Conservation (phyloP, 179 eudicot species). For the Amaranthus tricolor region DNA sequence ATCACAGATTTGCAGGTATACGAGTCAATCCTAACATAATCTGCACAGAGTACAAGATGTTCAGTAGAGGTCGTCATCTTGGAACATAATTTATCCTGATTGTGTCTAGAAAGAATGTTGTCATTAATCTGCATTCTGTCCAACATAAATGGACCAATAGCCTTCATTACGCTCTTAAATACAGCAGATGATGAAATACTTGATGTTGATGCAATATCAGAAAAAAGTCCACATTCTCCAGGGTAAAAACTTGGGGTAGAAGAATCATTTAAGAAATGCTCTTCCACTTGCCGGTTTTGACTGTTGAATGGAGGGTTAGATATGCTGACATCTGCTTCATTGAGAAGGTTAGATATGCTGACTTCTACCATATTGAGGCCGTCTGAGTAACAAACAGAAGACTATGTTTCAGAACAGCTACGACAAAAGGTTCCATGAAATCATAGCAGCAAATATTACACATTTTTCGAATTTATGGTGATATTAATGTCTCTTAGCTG, state of each 20-base stretch:
- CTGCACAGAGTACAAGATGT: constrained; percentile 17
- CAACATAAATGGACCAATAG: constrained; percentile 13
- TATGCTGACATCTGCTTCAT: constrained; percentile 20
- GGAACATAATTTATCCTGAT: constrained; percentile 23
- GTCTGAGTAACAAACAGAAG: constrained; percentile 13
- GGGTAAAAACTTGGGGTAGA: constrained; percentile 29
- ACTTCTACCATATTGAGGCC: constrained; percentile 15
- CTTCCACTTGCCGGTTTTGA: constrained; percentile 29
- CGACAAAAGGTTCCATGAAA: background rate
- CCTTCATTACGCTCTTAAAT: constrained; percentile 47
- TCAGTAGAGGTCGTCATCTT: constrained; percentile 21
- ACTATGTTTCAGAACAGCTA: background rate
- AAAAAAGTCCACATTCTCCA: constrained; percentile 22
- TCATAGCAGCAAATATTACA: background rate
- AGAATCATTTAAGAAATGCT: constrained; percentile 30
- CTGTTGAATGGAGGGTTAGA: constrained; percentile 27
- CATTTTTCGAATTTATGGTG: background rate
- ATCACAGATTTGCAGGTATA: constrained; percentile 42
- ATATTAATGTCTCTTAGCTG: background rate
- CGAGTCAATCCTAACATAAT: constrained; percentile 37
- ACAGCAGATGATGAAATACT: constrained; percentile 23
- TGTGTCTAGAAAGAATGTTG: constrained; percentile 10
- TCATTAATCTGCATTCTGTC: constrained; percentile 20
- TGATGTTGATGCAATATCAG: constrained; percentile 21
- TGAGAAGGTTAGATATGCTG: constrained; percentile 25